Percentiles rank a stretch among this genome's conserved stretches.
Conservation (phyloP, 306 rosid species). For the Begonia fuchsioides region DNA sequence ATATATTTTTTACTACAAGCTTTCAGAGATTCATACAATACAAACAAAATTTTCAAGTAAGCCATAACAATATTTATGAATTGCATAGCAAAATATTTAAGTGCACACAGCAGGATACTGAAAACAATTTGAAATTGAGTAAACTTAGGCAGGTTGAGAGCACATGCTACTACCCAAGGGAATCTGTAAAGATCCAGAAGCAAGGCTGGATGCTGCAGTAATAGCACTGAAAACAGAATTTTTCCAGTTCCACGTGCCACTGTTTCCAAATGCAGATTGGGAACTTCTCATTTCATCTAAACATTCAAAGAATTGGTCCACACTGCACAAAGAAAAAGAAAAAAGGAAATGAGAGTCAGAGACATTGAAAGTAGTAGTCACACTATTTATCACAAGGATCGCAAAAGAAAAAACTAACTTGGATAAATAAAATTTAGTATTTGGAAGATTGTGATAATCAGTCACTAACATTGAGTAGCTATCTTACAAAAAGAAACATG, state of each 20-base stretch:
- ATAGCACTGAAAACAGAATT: conserved; percentile 88
- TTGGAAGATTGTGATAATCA: too few species aligned
- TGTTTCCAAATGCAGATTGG: conserved; percentile 76
- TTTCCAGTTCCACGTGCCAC: conserved; percentile 97
- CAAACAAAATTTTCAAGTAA: too few species aligned
- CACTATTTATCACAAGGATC: conserved; percentile 1
- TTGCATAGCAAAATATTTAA: too few species aligned
- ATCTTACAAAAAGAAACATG: too few species aligned
- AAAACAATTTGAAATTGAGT: too few species aligned
- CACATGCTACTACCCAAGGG: conserved; percentile 47
- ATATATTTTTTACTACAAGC: too few species aligned
- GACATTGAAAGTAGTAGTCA: neutral
- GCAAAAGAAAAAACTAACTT: conserved; percentile 4
- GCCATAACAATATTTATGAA: too few species aligned
- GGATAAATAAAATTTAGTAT: neutral
- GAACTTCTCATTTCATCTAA: conserved; percentile 87
- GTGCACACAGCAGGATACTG: too few species aligned
- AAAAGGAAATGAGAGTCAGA: neutral
- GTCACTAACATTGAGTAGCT: too few species aligned
- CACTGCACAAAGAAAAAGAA: conserved; percentile 41
- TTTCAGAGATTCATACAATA: too few species aligned
- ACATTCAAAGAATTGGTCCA: conserved; percentile 96
- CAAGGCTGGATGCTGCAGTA: conserved; percentile 92
- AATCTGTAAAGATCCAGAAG: conserved; percentile 76
- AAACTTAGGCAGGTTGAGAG: neutral